A percentile compares a stretch with the other conserved stretches of the same genome.
phyloP scores from a whole-genome alignment of 768 basidiomycete genomes.

The Austroboletus eburneus region DNA sequence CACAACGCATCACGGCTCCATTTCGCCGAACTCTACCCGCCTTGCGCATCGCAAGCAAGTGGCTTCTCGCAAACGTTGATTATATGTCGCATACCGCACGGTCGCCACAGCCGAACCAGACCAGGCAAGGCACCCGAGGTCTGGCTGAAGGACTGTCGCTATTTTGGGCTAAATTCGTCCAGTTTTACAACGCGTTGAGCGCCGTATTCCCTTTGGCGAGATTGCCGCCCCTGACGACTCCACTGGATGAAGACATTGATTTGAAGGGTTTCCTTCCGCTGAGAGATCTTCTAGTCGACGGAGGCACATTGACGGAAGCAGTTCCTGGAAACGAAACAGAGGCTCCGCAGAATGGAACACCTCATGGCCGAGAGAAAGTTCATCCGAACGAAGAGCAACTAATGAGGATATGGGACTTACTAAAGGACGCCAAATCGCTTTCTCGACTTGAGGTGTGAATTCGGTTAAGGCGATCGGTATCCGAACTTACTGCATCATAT shows the following conservation, averaged over 20 bases:
- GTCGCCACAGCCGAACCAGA: slow-evolving; percentile 20
- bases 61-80: slow-evolving; percentile 74
- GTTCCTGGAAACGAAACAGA: slow-evolving; percentile 21
- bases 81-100: slow-evolving; percentile 52
- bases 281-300: slow-evolving; percentile 49
- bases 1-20: slow-evolving; percentile 79
- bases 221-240: slow-evolving; percentile 53
- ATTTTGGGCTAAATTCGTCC: slow-evolving; percentile 73
- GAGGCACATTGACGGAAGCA: slow-evolving; percentile 1
- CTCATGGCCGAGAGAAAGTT: slow-evolving; percentile 40
- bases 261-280: slow-evolving; percentile 86
- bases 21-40: slow-evolving; percentile 85
- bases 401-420: slow-evolving; percentile 86
- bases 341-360: slow-evolving; percentile 21
- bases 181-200: slow-evolving; percentile 59
- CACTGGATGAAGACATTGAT: slow-evolving; percentile 89
- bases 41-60: slow-evolving; percentile 83
- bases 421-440: slow-evolving; percentile 64
- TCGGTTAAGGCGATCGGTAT: slow-evolving; percentile 5
- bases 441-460: slow-evolving; percentile 53
- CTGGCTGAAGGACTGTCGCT: slow-evolving; percentile 35
- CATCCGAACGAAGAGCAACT: slow-evolving; percentile 96
- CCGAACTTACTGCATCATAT: slow-evolving; percentile 12
- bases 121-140: slow-evolving; percentile 18
- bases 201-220: slow-evolving; percentile 63